Base-by-base conservation (phyloP, 352 stramenopile species). In the Pythium phragmitis region DNA sequence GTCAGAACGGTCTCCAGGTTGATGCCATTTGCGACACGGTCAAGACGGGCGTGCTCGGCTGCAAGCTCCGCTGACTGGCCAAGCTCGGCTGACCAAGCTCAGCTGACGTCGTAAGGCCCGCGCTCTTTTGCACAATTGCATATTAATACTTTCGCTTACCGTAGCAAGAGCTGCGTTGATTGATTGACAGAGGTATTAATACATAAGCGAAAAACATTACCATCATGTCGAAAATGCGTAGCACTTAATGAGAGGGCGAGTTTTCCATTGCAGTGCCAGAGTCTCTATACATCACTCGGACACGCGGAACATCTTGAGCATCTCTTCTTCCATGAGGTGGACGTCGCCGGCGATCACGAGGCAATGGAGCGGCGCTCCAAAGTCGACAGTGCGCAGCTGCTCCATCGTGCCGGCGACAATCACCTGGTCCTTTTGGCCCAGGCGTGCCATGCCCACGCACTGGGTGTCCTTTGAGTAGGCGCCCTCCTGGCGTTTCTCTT, bases 371-470 rank as follows among this genome's bases (percentile, higher is more conserved):
- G 97, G 97, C 33, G 70, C 80, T 48, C 97, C 97, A 78, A 99
- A 98, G 77, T 99, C 96, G 39, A 96, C 82, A 6, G 88, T 77
- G 42, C 88, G 73, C 36, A 99, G 77, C 73, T 99, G 89, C 60
- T 97, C 76, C 69, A 99, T 88, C 8, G 94, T 99, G 19, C 96
- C 96, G n/a, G 94, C 88, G 46, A 98, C 89, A 72, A 99, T 99
- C 47, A 85, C 84, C 65, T 96, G 85, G 66, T 89, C 76, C 23
- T 87, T 80, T 75, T 98, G 94, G 42, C 97, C 97, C 41, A 99
- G 80, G 14, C 97, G 82, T 36, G 96, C 96, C 68, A 99, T 89
- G 47, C 96, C 97, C 9, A 99, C 93, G 60, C 82, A 96, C 28
- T 88, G 60, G 12, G 84, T 90, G 26, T 92, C 73, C 55, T 78